phyloP scores from a whole-genome alignment of 2,329 filamentous ascomycete species.

The Trichoderma sp. region DNA sequence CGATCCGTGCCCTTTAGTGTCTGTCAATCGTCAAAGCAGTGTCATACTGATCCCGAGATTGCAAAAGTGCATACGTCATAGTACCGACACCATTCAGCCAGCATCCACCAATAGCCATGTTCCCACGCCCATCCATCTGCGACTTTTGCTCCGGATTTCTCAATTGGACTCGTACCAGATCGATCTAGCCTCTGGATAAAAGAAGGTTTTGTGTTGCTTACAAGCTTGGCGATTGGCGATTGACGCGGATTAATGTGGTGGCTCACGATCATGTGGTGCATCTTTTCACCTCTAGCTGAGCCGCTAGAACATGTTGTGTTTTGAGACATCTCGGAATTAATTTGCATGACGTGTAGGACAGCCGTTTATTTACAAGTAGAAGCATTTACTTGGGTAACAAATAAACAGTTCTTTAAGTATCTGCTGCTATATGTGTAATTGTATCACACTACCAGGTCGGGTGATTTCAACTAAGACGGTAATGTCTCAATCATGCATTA shows the following conservation, averaged over 20 bases:
- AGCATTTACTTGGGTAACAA: background rate
- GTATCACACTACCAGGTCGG: background rate
- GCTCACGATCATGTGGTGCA: background rate
- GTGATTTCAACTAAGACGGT: background rate
- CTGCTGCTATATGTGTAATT: background rate
- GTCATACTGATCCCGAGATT: background rate
- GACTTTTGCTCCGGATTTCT: conserved; percentile 4
- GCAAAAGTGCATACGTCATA: conserved; percentile 18
- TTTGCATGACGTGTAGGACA: background rate
- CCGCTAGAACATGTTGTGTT: background rate
- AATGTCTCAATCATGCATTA: background rate
- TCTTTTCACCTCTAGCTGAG: background rate
- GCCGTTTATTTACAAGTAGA: background rate
- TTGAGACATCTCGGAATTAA: background rate
- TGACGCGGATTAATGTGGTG: background rate
- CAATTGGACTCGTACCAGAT: background rate
- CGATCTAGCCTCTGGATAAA: background rate
- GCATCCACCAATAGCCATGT: conserved; percentile 5
- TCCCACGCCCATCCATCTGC: background rate
- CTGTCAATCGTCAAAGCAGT: conserved; percentile 8
- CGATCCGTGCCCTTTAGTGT: background rate
- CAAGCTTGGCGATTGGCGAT: background rate
- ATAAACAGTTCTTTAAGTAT: background rate
- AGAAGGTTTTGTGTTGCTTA: background rate
- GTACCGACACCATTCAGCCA: background rate